phyloP scores from a whole-genome alignment of 805 yeast species.

The Saccharomycopsis capsularis region DNA sequence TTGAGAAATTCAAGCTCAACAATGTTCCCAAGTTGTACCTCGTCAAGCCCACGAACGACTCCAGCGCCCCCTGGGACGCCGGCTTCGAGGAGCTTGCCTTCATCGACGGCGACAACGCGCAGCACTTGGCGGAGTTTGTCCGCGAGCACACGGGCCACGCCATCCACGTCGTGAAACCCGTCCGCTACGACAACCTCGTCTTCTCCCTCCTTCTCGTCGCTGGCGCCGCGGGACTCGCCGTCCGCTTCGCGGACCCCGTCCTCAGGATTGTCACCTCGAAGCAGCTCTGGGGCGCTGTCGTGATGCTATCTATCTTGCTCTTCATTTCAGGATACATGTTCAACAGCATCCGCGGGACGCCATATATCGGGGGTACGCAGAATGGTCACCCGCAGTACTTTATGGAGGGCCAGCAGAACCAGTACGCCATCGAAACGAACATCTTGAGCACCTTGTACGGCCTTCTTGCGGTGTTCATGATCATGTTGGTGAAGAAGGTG shows the following conservation, averaged over 20 bases:
- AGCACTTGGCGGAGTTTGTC: conserved; percentile 28
- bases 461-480: conserved; percentile 49
- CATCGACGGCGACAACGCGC: conserved; percentile 35
- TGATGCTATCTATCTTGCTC: conserved; percentile 57
- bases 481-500: conserved; percentile 51
- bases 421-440: conserved; percentile 86
- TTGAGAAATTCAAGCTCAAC: conserved; percentile 41
- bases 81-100: conserved; percentile 39
- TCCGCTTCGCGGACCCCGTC: conserved; percentile 32
- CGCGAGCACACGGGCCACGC: conserved; percentile 22
- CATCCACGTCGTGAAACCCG: conserved; percentile 30
- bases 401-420: conserved; percentile 60
- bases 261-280: conserved; percentile 39
- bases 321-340: conserved; percentile 91
- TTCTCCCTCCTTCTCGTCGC: conserved; percentile 32
- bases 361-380: conserved; percentile 37
- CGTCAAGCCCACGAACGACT: conserved; percentile 43
- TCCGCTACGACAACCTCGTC: conserved; percentile 32
- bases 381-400: conserved; percentile 44
- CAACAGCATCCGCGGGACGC: conserved; percentile 73
- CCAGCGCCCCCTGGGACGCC: conserved; percentile 27
- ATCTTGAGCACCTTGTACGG: conserved; percentile 71
- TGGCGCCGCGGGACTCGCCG: conserved; percentile 29
- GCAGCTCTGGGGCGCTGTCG: conserved; percentile 64
- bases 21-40: conserved; percentile 74